These are phyloP conservation scores for Wickerhamomyces silvicola DNA, from an alignment of 805 yeast genomes.

Conservation along the genomic window DNA sequence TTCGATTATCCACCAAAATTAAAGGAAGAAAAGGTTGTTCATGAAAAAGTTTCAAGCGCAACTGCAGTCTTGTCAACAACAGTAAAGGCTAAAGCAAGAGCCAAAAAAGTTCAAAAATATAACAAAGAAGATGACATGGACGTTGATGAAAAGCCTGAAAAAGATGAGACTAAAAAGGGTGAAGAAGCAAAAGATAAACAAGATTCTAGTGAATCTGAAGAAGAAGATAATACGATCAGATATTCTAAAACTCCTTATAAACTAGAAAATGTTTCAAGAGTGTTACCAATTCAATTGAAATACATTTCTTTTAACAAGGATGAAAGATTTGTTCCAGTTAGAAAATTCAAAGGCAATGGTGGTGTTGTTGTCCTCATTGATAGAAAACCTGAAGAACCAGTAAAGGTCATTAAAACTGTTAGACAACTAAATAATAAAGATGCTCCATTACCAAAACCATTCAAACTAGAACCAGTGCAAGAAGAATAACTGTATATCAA, in stretches of 20 bases:
- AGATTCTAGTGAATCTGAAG: constrained; percentile 20
- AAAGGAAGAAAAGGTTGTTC: constrained; percentile 73
- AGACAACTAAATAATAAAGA: constrained; percentile 70
- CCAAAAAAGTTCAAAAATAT: constrained; percentile 53
- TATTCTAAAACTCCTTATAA: constrained; percentile 62
- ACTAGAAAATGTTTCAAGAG: constrained; percentile 77
- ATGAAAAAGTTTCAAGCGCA: constrained; percentile 87
- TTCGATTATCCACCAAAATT: constrained; percentile 88
- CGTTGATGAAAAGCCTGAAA: constrained; percentile 30
- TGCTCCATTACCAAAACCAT: constrained; percentile 71
- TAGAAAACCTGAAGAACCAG: constrained; percentile 50
- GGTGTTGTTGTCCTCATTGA: constrained; percentile 74
- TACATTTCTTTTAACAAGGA: constrained; percentile 72
- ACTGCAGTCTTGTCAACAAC: constrained; percentile 94
- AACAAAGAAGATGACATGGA: constrained; percentile 47
- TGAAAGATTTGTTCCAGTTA: constrained; percentile 75
- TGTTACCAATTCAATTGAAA: constrained; percentile 81
- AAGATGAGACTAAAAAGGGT: constrained; percentile 14
- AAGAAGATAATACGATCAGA: constrained; percentile 34
- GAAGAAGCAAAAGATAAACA: constrained; percentile 14
- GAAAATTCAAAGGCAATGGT: constrained; percentile 60
- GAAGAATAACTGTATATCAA: too few relatives aligned
- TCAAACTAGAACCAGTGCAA: constrained; percentile 44
- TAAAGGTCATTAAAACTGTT: constrained; percentile 70
- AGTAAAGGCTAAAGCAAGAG: constrained; percentile 88